phyloP scores from a whole-genome alignment of 2,329 filamentous ascomycete species.

The Acrodontium crateriforme region DNA sequence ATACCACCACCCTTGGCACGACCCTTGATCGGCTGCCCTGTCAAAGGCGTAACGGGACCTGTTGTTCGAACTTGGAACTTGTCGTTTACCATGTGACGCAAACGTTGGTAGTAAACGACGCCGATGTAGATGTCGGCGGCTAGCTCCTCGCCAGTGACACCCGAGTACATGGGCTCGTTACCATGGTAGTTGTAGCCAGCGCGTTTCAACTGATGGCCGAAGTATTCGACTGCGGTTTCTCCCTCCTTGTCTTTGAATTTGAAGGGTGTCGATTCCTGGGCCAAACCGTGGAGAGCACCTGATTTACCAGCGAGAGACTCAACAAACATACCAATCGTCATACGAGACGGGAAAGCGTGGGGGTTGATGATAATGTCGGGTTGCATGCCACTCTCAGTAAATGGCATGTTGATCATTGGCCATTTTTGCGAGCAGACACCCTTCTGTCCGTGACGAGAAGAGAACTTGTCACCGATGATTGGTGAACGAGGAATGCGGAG shows the following conservation, averaged over 20 bases:
- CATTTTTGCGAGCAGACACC: conserved; percentile 94
- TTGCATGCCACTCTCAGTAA: conserved; percentile 90
- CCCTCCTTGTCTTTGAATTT: conserved; percentile 67
- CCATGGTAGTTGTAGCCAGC: conserved; percentile 97
- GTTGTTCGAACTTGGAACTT: conserved; percentile 98
- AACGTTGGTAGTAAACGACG: conserved; percentile 93
- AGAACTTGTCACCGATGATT: conserved; percentile 97
- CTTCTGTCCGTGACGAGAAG: conserved; percentile 94
- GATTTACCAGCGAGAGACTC: conserved; percentile 94
- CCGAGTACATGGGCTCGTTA: conserved; percentile 97
- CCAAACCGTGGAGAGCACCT: conserved; percentile 84
- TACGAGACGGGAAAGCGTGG: conserved; percentile 96
- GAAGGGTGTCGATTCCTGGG: conserved; percentile 92
- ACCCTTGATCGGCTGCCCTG: conserved; percentile 93
- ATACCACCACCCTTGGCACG: conserved; percentile 95
- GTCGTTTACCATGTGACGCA: conserved; percentile 99
- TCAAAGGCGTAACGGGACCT: conserved; percentile 76
- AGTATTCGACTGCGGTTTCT: conserved; percentile 84
- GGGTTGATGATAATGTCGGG: conserved; percentile 98
- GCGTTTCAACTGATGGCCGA: conserved; percentile 86
- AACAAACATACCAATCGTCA: conserved; percentile 99
- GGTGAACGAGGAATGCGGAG: conserved; percentile 81
- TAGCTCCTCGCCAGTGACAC: conserved; percentile 89
- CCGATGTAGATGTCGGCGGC: conserved; percentile 92
- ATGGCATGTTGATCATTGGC: conserved; percentile 88